A percentile compares a stretch with the other conserved stretches of the same genome.
phyloP scores from a whole-genome alignment of 2,329 filamentous ascomycete genomes.

The Cladosporium sp. region DNA sequence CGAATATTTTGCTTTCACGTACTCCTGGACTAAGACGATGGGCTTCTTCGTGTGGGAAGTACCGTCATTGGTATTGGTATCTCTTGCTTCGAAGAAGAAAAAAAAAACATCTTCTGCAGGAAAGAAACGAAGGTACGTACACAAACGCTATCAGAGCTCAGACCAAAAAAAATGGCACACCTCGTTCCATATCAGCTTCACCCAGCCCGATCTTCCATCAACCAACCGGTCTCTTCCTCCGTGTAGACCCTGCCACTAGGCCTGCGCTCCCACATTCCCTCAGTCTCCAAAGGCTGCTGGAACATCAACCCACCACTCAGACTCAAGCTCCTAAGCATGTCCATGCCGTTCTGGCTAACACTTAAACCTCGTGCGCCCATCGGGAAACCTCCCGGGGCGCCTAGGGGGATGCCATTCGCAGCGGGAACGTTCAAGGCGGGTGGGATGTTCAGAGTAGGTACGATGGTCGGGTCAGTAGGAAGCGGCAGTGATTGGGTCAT shows the following conservation, averaged over 20 bases:
- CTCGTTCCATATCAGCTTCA: not conserved
- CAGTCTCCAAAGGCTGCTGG: conserved; percentile 15
- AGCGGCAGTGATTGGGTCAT: conserved; percentile 18
- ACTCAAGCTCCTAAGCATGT: conserved; percentile 28
- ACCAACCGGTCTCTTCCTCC: conserved; percentile 18
- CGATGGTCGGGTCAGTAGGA: conserved; percentile 13
- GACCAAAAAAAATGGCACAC: no score
- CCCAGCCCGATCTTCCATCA: conserved; percentile 5
- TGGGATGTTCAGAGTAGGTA: not conserved
- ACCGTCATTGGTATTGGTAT: no score
- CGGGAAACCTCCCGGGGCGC: conserved; percentile 17
- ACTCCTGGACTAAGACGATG: no score
- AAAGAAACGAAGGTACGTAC: no score
- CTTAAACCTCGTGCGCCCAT: conserved; percentile 16
- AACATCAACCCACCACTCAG: conserved; percentile 28
- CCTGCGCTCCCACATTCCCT: conserved; percentile 17
- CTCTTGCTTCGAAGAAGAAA: no score
- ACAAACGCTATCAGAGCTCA: no score
- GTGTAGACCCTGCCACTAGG: conserved; percentile 20
- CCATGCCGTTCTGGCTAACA: conserved; percentile 19
- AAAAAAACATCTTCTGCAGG: no score
- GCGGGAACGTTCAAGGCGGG: conserved; percentile 3
- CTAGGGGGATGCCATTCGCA: conserved; percentile 8
- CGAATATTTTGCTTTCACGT: no score
- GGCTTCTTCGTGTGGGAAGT: no score